These are phyloP conservation scores for Mayamaea pseudoterrestris DNA, from an alignment of 108 stramenopile species.

Conservation along the genomic window DNA sequence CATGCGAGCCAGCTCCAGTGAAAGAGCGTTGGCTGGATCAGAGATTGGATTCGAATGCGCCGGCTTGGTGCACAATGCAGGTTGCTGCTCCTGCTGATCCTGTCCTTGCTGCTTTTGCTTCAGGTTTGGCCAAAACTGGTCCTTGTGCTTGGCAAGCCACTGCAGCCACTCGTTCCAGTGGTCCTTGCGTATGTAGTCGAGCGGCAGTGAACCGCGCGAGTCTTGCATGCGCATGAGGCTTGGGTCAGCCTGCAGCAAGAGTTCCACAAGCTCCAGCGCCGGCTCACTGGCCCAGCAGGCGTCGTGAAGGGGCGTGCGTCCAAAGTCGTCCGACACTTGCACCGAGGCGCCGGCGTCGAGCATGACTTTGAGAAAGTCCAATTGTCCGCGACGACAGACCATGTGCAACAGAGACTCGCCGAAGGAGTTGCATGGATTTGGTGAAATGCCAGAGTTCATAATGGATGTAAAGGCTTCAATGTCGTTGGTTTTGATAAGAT, in stretches of 20 bases:
- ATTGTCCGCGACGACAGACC: conserved; percentile 44
- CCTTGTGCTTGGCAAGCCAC: conserved; percentile 42
- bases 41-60: background rate
- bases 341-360: conserved; percentile 19
- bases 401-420: conserved; percentile 58
- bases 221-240: conserved; percentile 45
- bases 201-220: conserved; percentile 47
- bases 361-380: conserved; percentile 24
- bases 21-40: conserved; percentile 5
- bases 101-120: background rate
- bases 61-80: background rate
- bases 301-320: conserved; percentile 77
- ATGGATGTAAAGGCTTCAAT: conserved; percentile 17
- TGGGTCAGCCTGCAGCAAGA: conserved; percentile 21
- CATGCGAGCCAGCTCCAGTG: conserved; percentile 2
- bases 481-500: conserved; percentile 44
- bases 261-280: conserved; percentile 23
- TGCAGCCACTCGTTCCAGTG: conserved; percentile 58
- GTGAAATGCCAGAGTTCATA: conserved; percentile 33
- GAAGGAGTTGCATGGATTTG: conserved; percentile 69
- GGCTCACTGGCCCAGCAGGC: conserved; percentile 61
- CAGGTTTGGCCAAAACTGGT: conserved; percentile 13
- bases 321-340: conserved; percentile 63
- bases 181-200: conserved; percentile 49
- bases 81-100: background rate